phyloP scores from a whole-genome alignment of 2,329 filamentous ascomycete species.

The Dactylonectria estremocensis region DNA sequence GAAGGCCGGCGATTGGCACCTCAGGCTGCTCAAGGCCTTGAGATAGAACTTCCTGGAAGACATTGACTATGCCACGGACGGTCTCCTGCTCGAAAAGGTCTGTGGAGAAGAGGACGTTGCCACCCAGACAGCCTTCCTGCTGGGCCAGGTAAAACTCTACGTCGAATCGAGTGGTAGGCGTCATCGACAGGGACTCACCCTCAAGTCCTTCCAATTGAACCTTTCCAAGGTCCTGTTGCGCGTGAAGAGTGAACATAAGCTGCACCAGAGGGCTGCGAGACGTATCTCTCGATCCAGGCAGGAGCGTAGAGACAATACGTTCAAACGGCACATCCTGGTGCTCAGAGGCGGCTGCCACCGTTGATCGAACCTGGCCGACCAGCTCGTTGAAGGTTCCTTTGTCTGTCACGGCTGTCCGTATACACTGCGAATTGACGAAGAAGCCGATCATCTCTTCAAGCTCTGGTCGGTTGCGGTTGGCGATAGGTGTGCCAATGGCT shows the following conservation, averaged over 20 bases:
- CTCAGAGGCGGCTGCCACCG: constrained; percentile 26
- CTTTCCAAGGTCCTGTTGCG: constrained; percentile 39
- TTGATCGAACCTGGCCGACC: constrained; percentile 35
- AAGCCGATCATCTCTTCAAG: constrained; percentile 43
- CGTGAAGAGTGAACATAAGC: constrained; percentile 34
- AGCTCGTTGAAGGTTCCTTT: constrained; percentile 31
- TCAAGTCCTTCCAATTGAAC: constrained; percentile 38
- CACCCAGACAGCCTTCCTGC: constrained; percentile 23
- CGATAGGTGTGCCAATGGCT: constrained; percentile 39
- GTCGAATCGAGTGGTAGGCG: constrained; percentile 39
- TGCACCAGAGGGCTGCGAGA: constrained; percentile 37
- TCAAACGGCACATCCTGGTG: constrained; percentile 46
- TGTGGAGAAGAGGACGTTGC: constrained; percentile 35
- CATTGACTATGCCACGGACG: constrained; percentile 32
- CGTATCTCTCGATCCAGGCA: constrained; percentile 20
- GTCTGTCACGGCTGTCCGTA: constrained; percentile 29
- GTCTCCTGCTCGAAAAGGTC: constrained; percentile 44
- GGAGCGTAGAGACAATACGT: constrained; percentile 30
- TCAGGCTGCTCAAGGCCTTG: constrained; percentile 33
- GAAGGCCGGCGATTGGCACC: constrained; percentile 1
- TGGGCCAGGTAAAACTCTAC: constrained; percentile 47
- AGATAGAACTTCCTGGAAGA: constrained; percentile 36
- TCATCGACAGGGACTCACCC: constrained; percentile 18
- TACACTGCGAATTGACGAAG: constrained; percentile 45
- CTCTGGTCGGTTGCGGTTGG: constrained; percentile 36